Conservation (phyloP, 139 green algal genomes). For the Chlorella sp. region DNA sequence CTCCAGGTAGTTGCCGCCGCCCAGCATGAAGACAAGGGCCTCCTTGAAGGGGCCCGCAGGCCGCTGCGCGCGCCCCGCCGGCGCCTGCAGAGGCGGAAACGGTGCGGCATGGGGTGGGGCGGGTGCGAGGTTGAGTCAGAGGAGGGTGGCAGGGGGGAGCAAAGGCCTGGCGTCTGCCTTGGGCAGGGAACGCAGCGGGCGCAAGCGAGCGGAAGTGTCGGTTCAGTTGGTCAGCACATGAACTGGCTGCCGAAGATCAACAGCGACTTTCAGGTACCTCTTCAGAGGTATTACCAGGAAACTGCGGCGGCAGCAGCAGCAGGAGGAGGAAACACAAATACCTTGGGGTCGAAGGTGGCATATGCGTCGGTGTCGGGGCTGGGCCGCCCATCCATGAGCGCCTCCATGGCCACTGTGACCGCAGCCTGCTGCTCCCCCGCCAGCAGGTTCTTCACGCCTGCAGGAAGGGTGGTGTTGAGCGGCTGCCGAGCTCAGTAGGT, state of each 20-base stretch:
- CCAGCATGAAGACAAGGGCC: constrained; percentile 97
- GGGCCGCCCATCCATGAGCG: constrained; percentile 86
- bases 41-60: constrained; percentile 79
- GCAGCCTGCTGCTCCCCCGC: constrained; percentile 78
- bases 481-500: no score
- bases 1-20: constrained; percentile 97
- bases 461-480: not conserved
- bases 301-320: not conserved
- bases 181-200: no score
- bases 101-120: no score
- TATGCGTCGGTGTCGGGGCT: constrained; percentile 82
- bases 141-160: not conserved
- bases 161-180: no score
- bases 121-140: not conserved
- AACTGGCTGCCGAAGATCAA: no score
- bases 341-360: constrained; percentile 91
- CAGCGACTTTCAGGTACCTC: no score
- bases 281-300: no score
- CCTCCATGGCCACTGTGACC: constrained; percentile 88
- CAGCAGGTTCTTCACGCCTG: constrained; percentile 93
- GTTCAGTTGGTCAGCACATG: no score
- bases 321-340: constrained; percentile 1
- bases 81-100: constrained; percentile 37
- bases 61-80: constrained; percentile 42
- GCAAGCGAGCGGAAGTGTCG: no score